Conservation (phyloP, 1,139 yeast species). For the Geotrichum aggregatum region DNA sequence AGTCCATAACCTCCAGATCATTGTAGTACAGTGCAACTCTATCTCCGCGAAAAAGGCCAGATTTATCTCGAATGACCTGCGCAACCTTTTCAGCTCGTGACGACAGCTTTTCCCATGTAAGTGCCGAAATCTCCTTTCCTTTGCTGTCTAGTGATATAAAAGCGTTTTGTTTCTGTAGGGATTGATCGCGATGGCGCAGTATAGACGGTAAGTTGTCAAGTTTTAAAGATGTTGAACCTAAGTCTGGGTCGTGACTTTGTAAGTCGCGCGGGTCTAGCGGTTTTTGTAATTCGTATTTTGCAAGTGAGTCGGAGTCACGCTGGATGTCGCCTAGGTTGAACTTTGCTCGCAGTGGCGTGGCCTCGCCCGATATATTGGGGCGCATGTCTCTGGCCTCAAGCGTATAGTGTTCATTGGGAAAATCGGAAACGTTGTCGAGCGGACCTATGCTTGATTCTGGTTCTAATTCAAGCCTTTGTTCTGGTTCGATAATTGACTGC, state of each 20-base stretch:
- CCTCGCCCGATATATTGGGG: not conserved
- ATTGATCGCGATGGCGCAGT: constrained; percentile 63
- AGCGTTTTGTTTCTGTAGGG: constrained; percentile 66
- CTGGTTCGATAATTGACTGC: not conserved
- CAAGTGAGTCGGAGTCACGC: not conserved
- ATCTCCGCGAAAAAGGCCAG: constrained; percentile 71
- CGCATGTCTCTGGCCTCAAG: not conserved
- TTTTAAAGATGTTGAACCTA: constrained; percentile 34
- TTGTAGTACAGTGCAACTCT: constrained; percentile 80
- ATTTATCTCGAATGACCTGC: constrained; percentile 72
- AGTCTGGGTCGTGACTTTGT: constrained; percentile 36
- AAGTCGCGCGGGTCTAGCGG: constrained; percentile 44
- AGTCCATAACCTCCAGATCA: constrained; percentile 79
- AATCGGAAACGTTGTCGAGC: too few relatives aligned
- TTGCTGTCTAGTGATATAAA: constrained; percentile 65
- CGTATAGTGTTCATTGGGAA: not conserved
- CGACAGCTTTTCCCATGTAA: constrained; percentile 88
- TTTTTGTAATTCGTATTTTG: constrained; percentile 32
- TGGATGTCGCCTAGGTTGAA: not conserved
- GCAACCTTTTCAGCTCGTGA: constrained; percentile 83
- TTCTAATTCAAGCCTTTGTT: too few relatives aligned
- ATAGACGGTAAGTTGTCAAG: constrained; percentile 66
- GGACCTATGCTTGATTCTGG: not conserved
- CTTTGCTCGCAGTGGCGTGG: not conserved
- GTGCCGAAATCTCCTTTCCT: constrained; percentile 73